A percentile compares a stretch with the other conserved stretches of the same genome.
Conservation (phyloP, 805 yeast species). For the Ogataea philodendri region DNA sequence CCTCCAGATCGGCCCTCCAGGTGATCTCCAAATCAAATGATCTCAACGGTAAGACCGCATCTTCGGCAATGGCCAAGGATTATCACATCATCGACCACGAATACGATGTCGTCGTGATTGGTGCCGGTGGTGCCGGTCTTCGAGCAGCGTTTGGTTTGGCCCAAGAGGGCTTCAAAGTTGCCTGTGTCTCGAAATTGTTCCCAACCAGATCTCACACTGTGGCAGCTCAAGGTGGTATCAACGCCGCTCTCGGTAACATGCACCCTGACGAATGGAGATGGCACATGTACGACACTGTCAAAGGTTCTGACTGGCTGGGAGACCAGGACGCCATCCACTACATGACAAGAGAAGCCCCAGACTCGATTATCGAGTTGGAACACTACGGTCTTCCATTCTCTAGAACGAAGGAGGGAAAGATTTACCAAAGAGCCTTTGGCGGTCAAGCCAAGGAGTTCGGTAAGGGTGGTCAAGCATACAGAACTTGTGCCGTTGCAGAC, state of each 20-base stretch:
- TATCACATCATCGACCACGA: constrained; percentile 96
- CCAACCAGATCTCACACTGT: constrained; percentile 99
- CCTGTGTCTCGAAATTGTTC: constrained; percentile 94
- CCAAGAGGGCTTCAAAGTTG: constrained; percentile 95
- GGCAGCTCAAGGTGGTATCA: constrained; percentile 99
- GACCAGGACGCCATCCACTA: constrained; percentile 99
- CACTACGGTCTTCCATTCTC: constrained; percentile 98
- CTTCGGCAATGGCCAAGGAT: constrained; percentile 57
- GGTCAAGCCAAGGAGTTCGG: constrained; percentile 96
- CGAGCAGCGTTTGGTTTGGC: constrained; percentile 98
- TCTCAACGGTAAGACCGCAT: constrained; percentile 49
- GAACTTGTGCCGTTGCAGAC: constrained; percentile 99
- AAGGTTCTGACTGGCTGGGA: constrained; percentile 99
- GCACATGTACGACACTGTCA: constrained; percentile 99
- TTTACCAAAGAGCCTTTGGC: constrained; percentile 98
- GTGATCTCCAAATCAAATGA: constrained; percentile 40
- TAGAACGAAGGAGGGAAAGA: constrained; percentile 93
- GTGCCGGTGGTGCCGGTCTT: constrained; percentile 99
- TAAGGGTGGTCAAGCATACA: constrained; percentile 98
- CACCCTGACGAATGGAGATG: constrained; percentile 98
- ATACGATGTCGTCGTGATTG: constrained; percentile 95
- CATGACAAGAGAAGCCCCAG: constrained; percentile 98
- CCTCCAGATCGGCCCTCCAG: constrained; percentile 27
- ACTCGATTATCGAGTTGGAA: constrained; percentile 92
- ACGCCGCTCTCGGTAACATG: constrained; percentile 98